phyloP scores from a whole-genome alignment of 495 filamentous ascomycete genomes.

The Pseudoneurospora amorphoporcata region DNA sequence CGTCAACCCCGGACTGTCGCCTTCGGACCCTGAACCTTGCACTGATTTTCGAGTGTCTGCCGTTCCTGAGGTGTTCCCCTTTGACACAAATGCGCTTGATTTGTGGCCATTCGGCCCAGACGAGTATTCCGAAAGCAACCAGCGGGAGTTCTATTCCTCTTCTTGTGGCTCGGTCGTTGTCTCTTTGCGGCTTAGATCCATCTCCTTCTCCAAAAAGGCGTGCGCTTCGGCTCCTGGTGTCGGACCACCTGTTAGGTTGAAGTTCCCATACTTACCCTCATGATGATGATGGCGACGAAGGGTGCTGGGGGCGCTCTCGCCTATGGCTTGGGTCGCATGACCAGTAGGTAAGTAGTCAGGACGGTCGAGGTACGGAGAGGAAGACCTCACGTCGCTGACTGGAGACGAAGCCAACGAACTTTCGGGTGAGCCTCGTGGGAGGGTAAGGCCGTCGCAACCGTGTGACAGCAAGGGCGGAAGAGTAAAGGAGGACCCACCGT shows the following conservation, averaged over 20 bases:
- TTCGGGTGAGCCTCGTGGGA: conserved; percentile 18
- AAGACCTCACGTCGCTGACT: conserved; percentile 32
- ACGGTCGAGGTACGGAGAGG: conserved; percentile 43
- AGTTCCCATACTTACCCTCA: conserved; percentile 45
- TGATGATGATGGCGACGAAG: conserved; percentile 47
- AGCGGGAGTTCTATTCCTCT: not conserved
- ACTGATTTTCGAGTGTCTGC: not conserved
- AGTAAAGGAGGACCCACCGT: conserved; percentile 62
- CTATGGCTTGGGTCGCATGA: conserved; percentile 22
- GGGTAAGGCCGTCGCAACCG: conserved; percentile 29
- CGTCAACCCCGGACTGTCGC: conserved; percentile 15
- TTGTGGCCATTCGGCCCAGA: not conserved
- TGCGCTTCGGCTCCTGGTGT: not conserved
- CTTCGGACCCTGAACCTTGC: not conserved
- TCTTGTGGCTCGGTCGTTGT: not conserved
- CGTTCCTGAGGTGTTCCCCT: not conserved
- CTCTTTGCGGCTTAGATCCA: not conserved
- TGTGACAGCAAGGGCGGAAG: conserved; percentile 26
- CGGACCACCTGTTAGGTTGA: not conserved
- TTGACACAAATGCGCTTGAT: not conserved
- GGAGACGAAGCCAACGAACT: conserved; percentile 16
- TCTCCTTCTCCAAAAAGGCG: not conserved
- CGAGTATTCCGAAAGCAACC: not conserved
- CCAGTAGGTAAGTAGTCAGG: conserved; percentile 37
- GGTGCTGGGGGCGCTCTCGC: conserved; percentile 24